Base-by-base conservation (phyloP, 306 rosid species). In the Vicia faba region DNA sequence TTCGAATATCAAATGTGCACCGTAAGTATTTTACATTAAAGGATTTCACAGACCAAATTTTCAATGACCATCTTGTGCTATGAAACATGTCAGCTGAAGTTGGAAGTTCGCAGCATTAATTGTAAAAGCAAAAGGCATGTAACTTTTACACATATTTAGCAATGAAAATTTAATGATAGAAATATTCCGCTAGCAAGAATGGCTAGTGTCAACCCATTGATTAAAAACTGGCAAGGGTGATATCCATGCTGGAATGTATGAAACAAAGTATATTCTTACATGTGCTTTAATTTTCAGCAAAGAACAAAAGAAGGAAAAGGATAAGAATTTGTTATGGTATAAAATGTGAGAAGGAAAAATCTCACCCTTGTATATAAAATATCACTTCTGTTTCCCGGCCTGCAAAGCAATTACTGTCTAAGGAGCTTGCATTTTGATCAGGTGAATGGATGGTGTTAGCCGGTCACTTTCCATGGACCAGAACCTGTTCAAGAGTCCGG, bases 241-340 rank as follows among this genome's bases (percentile, higher is more conserved):
- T 41, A 38, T 70, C 38, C 31, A 11, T 33, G 48, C 51, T 19
- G 15, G 5, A 58, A 35, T 44, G 25, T 48, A 60, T 33, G 11
- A 38, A 72, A 62, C 33, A 49, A 26, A 44, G 41, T 61, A 71
- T 35, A 51, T 19, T 64, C 25, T 73, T 66, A 59, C 73, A 71
- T 59, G 43, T 60, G 55, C 70, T 58, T 59, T 41, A 66, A 72
- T 60, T 71, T 66, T 70, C 69, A 72, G 78, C 45, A 40, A 58
- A 66, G 13, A 51, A 66, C 31, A 49, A 49, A 29, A 20, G 43
- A 39, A 19, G 79, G 46, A 57, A 58, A 63, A 23, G 13, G 16
- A 63, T 56, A 43, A 29, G 14, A 54, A 38, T 41, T 51, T 23
- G 66, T 7, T 13, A 29, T 14, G 28, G 18, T 39, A 26, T 62